Conservation (phyloP, 495 filamentous ascomycete genomes). For the Hamigera avellanea region DNA sequence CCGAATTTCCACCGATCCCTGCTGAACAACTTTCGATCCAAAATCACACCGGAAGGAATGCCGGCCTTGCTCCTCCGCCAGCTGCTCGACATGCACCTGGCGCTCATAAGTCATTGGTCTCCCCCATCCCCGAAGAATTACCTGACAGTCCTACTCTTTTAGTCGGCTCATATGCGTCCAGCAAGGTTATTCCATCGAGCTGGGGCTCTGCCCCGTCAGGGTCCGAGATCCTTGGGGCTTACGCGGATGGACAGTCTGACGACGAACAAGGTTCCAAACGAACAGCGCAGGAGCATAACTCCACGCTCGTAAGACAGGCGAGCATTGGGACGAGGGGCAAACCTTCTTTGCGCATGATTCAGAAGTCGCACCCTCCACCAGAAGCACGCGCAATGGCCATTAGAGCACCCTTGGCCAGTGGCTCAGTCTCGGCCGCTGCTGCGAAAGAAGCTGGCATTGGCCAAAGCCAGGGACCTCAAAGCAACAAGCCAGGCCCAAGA, state of each 20-base stretch:
- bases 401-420: slow-evolving; percentile 10
- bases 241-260: slow-evolving; percentile 27
- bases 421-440: slow-evolving; percentile 2
- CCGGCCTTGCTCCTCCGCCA: slow-evolving; percentile 18
- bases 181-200: slow-evolving; percentile 62
- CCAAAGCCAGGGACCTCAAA: not conserved
- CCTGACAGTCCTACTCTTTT: slow-evolving; percentile 36
- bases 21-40: slow-evolving; percentile 3
- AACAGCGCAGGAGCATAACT: slow-evolving; percentile 32
- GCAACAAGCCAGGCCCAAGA: slow-evolving; percentile 1
- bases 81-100: slow-evolving; percentile 8
- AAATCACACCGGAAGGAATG: slow-evolving; percentile 11
- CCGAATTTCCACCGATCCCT: slow-evolving; percentile 33
- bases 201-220: slow-evolving; percentile 47
- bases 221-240: slow-evolving; percentile 32
- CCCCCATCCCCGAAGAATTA: slow-evolving; percentile 80
- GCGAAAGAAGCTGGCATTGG: not conserved
- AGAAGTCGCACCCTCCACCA: slow-evolving; percentile 19
- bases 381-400: slow-evolving; percentile 11
- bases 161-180: slow-evolving; percentile 67
- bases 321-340: slow-evolving; percentile 66
- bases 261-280: slow-evolving; percentile 23
- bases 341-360: slow-evolving; percentile 57
- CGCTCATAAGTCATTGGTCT: slow-evolving; percentile 59
- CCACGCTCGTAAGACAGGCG: slow-evolving; percentile 60